These are phyloP conservation scores for Cladophialophora carrionii DNA, from an alignment of 2,329 filamentous ascomycete genomes.

Conservation along the genomic window DNA sequence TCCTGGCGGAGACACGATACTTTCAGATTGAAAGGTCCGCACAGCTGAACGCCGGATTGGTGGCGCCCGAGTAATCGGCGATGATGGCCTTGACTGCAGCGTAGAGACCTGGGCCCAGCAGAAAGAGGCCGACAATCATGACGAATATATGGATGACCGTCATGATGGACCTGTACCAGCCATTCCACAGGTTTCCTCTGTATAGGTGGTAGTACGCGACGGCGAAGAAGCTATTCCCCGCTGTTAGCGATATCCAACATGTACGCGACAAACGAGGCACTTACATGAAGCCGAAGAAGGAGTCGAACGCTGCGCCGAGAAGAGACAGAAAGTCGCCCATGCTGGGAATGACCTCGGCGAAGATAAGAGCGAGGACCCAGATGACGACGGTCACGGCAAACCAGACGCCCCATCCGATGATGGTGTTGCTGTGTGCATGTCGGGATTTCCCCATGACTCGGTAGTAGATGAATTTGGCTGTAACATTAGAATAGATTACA, in stretches of 20 bases:
- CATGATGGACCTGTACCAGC: slow-evolving; percentile 46
- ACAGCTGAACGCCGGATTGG: slow-evolving; percentile 56
- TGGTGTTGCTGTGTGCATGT: slow-evolving; percentile 54
- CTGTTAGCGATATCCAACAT: not conserved
- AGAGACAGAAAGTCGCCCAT: slow-evolving; percentile 58
- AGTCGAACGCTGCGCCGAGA: slow-evolving; percentile 54
- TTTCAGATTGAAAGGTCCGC: slow-evolving; percentile 52
- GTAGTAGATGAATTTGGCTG: slow-evolving; percentile 53
- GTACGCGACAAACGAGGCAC: not conserved
- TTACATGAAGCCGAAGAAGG: slow-evolving; percentile 55
- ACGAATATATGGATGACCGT: slow-evolving; percentile 53
- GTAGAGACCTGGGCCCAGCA: slow-evolving; percentile 58
- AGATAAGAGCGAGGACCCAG: slow-evolving; percentile 47
- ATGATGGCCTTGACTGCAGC: slow-evolving; percentile 58
- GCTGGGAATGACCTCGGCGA: slow-evolving; percentile 54
- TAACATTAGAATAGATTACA: slow-evolving; percentile 56
- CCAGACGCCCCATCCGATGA: slow-evolving; percentile 55
- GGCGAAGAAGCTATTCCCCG: slow-evolving; percentile 47
- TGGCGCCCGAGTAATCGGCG: slow-evolving; percentile 52
- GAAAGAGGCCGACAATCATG: slow-evolving; percentile 53
- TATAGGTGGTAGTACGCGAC: slow-evolving; percentile 55
- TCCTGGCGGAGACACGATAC: not conserved
- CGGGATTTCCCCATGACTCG: slow-evolving; percentile 50
- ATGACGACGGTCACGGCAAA: slow-evolving; percentile 24
- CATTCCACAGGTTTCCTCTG: slow-evolving; percentile 46